phyloP scores from a whole-genome alignment of 2,329 filamentous ascomycete species.

The Sporothrix humicola region DNA sequence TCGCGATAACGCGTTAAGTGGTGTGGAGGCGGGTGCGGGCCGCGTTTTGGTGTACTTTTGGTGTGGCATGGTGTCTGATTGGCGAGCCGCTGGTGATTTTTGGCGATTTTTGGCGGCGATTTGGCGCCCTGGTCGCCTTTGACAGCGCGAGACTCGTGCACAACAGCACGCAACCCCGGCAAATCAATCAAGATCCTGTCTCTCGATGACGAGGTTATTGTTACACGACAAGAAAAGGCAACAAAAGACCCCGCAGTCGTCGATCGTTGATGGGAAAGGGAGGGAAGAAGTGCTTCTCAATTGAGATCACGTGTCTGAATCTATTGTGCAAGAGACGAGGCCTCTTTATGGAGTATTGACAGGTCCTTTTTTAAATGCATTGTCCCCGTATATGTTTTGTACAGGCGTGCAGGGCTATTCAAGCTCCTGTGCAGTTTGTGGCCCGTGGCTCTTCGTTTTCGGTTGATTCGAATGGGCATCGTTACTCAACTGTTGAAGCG shows the following conservation, averaged over 20 bases:
- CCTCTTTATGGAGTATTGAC: neutral
- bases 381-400: neutral
- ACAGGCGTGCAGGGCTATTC: too few species aligned
- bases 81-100: neutral
- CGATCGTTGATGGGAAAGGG: neutral
- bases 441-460: too few species aligned
- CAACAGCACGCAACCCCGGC: neutral
- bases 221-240: neutral
- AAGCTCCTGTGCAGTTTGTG: too few species aligned
- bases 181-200: neutral
- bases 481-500: neutral
- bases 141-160: neutral
- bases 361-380: neutral
- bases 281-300: neutral
- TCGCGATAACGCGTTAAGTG: constrained; percentile 26
- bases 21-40: constrained; percentile 16
- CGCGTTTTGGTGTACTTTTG: constrained; percentile 20
- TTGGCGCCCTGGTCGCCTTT: neutral
- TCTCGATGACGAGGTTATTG: neutral
- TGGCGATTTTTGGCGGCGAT: constrained; percentile 15
- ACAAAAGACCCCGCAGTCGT: neutral
- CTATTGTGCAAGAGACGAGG: too few species aligned
- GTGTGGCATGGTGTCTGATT: constrained; percentile 14
- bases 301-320: neutral
- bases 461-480: neutral